A percentile compares a stretch with the other conserved stretches of the same genome.
Evolutionary conservation across 2,329 filamentous ascomycete genomes (phyloP).

Genomic region (Elsinoe necatrix): DNA sequence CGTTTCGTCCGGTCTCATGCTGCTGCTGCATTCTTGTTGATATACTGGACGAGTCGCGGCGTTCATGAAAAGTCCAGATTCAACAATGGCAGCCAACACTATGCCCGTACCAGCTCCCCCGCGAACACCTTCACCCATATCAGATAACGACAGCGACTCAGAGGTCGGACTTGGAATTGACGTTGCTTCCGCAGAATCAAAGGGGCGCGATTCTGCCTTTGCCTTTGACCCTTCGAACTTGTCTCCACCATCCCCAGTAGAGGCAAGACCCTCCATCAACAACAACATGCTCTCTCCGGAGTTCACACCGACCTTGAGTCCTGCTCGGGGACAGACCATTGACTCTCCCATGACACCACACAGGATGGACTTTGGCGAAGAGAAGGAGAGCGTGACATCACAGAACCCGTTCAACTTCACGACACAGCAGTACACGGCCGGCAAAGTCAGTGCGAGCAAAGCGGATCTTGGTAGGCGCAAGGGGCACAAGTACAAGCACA

Average conservation of each 20-base stretch:
- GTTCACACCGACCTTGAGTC: constrained; percentile 16
- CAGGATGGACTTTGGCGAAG: constrained; percentile 23
- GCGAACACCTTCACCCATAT: constrained; percentile 56
- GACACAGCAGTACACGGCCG: constrained; percentile 46
- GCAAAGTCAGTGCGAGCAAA: constrained; percentile 38
- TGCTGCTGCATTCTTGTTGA: neutral
- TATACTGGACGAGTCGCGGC: neutral
- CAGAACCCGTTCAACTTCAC: constrained; percentile 90
- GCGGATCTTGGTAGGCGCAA: constrained; percentile 86
- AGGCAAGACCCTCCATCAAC: constrained; percentile 9
- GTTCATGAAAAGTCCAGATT: neutral
- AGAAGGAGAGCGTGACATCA: constrained; percentile 24
- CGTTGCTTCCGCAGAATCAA: constrained; percentile 17
- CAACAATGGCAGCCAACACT: constrained; percentile 47
- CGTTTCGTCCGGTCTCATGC: constrained; percentile 5
- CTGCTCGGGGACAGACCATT: constrained; percentile 19
- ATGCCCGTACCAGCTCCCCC: constrained; percentile 53
- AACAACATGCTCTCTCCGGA: constrained; percentile 17
- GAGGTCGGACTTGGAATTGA: constrained; percentile 22
- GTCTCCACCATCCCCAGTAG: constrained; percentile 14
- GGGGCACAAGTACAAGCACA: constrained; percentile 97
- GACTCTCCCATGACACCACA: constrained; percentile 24
- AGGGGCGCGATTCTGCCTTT: constrained; percentile 13
- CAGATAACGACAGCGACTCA: constrained; percentile 39
- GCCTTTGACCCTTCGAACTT: constrained; percentile 13